Evolutionary conservation across 2,329 filamentous ascomycete species (phyloP), one percentile per base, ranked within the genome.

Genomic region (Pochonia chlamydosporia): DNA sequence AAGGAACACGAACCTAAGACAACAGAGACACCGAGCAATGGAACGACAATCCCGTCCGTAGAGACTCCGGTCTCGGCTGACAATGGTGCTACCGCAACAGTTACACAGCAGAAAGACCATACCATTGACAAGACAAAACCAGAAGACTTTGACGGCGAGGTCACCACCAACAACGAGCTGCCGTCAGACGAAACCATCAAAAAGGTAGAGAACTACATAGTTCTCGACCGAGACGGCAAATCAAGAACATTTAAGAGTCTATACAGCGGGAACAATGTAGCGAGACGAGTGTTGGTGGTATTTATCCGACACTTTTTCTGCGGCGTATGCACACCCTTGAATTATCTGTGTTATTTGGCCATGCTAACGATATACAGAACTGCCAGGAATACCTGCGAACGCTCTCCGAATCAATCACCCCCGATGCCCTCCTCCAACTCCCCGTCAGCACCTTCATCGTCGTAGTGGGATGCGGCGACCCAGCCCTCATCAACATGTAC

Each of bases 251-350:
- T 89, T 64, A 77, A 77, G 63, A 81, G 75, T 55, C 66, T 87
- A 24, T 84, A 83, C 61, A 73, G 70, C 28, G 78, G 79, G 4
- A 70, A 63, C 40, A 76, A 77, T 46, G 70, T 72, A 3, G 70
- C 76, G 11, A 68, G 74, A 16, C 70, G 81, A 3, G 79, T 87
- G 24, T 71, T 91, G 26, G 66, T 89, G 36, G 79, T 90, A 54
- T 90, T 91, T 60, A 75, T 91, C 48, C 77, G 87, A 39, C 86
- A 90, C 67, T 91, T 90, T 66, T 89, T 87, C 72, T 90, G 87
- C 61, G 85, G 85, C 30, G 85, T 88, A 73, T 64, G 84, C 28
- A 24, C 10, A 31, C 30, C 11, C 13, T 47, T 56, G 39, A 33
- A 13, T 26, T 11, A 14, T 42, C 16, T 24, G 11, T 18, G 40